These are phyloP conservation scores for Mucor saturninus DNA, from an alignment of 371 early-diverging fungal genomes.

Conservation along the genomic window DNA sequence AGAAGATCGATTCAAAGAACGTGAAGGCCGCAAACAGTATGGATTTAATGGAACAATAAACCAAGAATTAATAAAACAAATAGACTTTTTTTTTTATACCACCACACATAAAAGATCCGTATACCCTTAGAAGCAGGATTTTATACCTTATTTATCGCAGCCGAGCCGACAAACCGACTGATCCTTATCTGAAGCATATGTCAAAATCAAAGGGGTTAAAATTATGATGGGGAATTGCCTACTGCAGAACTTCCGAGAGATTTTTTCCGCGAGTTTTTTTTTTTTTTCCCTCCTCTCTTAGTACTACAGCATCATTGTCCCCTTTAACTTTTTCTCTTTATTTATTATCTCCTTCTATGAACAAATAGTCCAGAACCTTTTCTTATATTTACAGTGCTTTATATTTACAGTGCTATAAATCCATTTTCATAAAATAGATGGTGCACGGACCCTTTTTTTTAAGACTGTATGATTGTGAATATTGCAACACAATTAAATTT, in stretches of 20 bases:
- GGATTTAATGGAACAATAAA: slow-evolving; percentile 1
- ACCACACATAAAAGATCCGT: background rate
- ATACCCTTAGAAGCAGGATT: too few species aligned
- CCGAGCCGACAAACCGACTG: slow-evolving; percentile 3
- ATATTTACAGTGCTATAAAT: background rate
- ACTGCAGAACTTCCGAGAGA: background rate
- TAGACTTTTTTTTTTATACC: background rate
- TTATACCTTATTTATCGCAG: too few species aligned
- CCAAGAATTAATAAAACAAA: background rate
- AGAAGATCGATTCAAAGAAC: background rate
- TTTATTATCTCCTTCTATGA: background rate
- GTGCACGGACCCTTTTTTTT: slow-evolving; percentile 5
- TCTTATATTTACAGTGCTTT: background rate
- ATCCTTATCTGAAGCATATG: background rate
- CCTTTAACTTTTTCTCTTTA: background rate
- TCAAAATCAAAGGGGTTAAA: background rate
- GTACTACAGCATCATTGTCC: background rate
- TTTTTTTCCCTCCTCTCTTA: background rate
- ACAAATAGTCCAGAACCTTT: slow-evolving; percentile 2
- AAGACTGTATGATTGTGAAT: background rate
- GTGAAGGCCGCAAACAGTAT: slow-evolving; percentile 1
- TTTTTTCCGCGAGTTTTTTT: background rate
- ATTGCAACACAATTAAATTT: too few species aligned
- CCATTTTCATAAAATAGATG: background rate
- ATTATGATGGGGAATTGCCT: background rate